Conservation (phyloP, 177 flowering plant genomes). For the Vitis hybrid region DNA sequence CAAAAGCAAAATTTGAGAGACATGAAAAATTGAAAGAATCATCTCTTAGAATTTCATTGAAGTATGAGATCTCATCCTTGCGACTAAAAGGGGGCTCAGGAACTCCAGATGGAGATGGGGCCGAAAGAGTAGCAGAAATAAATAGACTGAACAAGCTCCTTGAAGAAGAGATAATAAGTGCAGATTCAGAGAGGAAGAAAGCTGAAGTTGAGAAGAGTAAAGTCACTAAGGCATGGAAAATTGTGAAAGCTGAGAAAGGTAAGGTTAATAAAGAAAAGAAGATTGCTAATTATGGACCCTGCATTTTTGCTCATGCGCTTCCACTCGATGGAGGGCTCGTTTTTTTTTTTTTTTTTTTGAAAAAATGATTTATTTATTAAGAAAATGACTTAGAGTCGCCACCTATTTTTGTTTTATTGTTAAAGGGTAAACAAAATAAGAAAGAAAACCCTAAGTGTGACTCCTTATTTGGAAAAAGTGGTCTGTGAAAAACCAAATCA, state of each 20-base stretch:
- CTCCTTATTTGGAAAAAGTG: too few species aligned
- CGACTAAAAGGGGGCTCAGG: slow-evolving; percentile 18
- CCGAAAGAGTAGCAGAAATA: slow-evolving; percentile 42
- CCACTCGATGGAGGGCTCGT: too few species aligned
- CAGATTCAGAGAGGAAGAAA: slow-evolving; percentile 37
- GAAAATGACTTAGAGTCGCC: too few species aligned
- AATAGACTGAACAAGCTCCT: slow-evolving; percentile 26
- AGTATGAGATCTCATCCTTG: slow-evolving; percentile 40
- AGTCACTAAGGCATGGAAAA: slow-evolving; percentile 38
- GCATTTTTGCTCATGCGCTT: too few species aligned
- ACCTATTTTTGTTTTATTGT: too few species aligned
- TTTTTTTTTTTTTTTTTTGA: too few species aligned
- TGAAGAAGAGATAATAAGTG: slow-evolving; percentile 40
- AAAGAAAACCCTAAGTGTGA: too few species aligned
- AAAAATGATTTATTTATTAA: too few species aligned
- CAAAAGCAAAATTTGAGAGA: slow-evolving; percentile 29
- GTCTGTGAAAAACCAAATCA: too few species aligned
- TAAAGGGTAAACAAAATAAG: too few species aligned
- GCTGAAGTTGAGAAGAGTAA: slow-evolving; percentile 48
- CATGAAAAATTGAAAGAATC: slow-evolving; percentile 37
- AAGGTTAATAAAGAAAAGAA: slow-evolving; percentile 44
- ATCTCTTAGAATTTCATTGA: slow-evolving; percentile 33
- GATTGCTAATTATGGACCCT: slow-evolving; percentile 14
- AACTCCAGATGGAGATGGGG: slow-evolving; percentile 20
- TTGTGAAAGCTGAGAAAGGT: slow-evolving; percentile 40